phyloP scores from a whole-genome alignment of 805 yeast species.

The Myxozyma mucilagina region DNA sequence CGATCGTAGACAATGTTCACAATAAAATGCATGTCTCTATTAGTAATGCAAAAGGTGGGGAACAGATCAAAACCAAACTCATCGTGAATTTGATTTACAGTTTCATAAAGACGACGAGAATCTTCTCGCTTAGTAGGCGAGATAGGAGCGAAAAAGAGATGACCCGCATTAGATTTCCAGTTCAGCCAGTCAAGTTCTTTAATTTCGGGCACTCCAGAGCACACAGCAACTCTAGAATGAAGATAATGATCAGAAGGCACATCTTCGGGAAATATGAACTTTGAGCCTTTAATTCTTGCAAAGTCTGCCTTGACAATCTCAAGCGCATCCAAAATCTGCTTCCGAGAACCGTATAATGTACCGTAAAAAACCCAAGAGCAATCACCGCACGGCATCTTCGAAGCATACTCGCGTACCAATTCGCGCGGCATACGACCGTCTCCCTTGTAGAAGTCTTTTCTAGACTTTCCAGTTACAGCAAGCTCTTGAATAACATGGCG shows the following conservation, averaged over 20 bases:
- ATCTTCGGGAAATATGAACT: slow-evolving; percentile 1
- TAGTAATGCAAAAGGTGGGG: slow-evolving; percentile 4
- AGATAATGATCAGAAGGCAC: slow-evolving; percentile 3
- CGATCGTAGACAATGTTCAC: slow-evolving; percentile 10
- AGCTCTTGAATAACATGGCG: slow-evolving; percentile 12
- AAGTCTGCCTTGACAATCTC: neutral
- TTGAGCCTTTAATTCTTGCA: neutral
- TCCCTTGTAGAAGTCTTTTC: neutral
- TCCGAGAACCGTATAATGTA: neutral
- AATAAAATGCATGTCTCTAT: slow-evolving; percentile 9
- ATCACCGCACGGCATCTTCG: slow-evolving; percentile 6
- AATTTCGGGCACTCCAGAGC: slow-evolving; percentile 9
- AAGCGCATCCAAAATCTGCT: neutral
- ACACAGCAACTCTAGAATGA: slow-evolving; percentile 1
- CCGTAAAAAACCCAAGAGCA: slow-evolving; percentile 9
- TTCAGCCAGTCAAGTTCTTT: slow-evolving; percentile 12
- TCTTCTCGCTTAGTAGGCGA: slow-evolving; percentile 1
- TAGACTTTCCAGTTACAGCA: slow-evolving; percentile 1
- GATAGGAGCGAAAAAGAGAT: slow-evolving; percentile 5
- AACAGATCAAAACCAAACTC: slow-evolving; percentile 8
- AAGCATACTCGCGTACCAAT: slow-evolving; percentile 1
- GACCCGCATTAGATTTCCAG: slow-evolving; percentile 7
- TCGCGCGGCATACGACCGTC: slow-evolving; percentile 5
- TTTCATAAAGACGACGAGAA: neutral
- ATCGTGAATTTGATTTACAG: neutral